A percentile compares a stretch with the other conserved stretches of the same genome.
Evolutionary conservation across 192 early-diverging fungal genomes (phyloP).

Genomic region (Phlyctochytrium bullatum): DNA sequence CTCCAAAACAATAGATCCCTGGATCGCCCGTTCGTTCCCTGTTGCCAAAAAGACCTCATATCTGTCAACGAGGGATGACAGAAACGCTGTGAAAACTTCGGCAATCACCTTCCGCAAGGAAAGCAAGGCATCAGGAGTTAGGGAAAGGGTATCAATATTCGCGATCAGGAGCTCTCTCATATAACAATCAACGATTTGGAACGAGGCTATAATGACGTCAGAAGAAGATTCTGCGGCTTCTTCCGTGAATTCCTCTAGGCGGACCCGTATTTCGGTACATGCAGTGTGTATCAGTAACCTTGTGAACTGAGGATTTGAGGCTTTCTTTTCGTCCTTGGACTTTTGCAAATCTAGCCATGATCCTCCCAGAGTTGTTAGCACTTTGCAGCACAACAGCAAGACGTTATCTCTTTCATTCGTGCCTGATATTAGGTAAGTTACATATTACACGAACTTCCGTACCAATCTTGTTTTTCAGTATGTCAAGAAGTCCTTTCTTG

Average conservation of each 20-base stretch:
- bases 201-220: background rate
- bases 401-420: too few species aligned
- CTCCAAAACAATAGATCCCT: background rate
- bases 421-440: too few species aligned
- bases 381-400: too few species aligned
- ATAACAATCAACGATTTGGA: background rate
- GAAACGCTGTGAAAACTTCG: background rate
- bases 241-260: background rate
- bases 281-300: background rate
- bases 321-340: too few species aligned
- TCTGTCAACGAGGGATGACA: background rate
- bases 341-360: too few species aligned
- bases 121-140: background rate
- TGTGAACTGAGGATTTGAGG: conserved; percentile 1
- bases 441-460: too few species aligned
- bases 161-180: background rate
- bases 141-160: background rate
- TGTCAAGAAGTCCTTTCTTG: too few species aligned
- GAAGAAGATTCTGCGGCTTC: background rate
- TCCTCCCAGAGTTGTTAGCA: too few species aligned
- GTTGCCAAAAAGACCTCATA: background rate
- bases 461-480: too few species aligned
- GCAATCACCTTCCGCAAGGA: background rate
- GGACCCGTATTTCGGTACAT: conserved; percentile 1
- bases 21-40: background rate